phyloP scores from a whole-genome alignment of 257 asterid species.

The Solanum chiquidenum region DNA sequence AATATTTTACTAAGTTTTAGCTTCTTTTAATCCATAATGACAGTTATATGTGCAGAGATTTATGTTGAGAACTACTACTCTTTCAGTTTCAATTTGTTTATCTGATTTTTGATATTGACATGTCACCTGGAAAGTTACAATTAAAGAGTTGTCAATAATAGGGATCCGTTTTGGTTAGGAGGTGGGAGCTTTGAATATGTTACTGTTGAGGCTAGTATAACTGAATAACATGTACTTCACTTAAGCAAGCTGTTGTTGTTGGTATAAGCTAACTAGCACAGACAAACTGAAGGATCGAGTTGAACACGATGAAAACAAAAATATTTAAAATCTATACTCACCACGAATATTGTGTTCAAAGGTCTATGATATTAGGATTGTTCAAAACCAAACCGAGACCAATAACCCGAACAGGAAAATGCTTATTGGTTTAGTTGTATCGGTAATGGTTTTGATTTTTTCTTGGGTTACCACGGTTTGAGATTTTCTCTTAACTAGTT shows the following conservation, averaged over 20 bases:
- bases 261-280: neutral
- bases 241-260: neutral
- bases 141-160: neutral
- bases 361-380: neutral
- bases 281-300: neutral
- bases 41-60: neutral
- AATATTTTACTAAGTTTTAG: neutral
- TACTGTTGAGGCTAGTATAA: neutral
- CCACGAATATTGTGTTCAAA: neutral
- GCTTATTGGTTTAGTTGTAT: neutral
- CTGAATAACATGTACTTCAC: neutral
- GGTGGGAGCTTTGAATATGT: neutral
- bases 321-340: neutral
- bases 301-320: neutral
- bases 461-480: neutral
- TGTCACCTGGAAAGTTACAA: neutral
- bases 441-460: neutral
- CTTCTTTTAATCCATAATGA: neutral
- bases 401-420: neutral
- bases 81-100: neutral
- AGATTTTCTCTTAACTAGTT: neutral
- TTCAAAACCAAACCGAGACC: neutral
- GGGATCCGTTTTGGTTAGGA: neutral
- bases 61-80: neutral
- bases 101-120: neutral